Base-by-base conservation (phyloP, 1,284 basidiomycete genomes). In the Cryptococcus sp. region DNA sequence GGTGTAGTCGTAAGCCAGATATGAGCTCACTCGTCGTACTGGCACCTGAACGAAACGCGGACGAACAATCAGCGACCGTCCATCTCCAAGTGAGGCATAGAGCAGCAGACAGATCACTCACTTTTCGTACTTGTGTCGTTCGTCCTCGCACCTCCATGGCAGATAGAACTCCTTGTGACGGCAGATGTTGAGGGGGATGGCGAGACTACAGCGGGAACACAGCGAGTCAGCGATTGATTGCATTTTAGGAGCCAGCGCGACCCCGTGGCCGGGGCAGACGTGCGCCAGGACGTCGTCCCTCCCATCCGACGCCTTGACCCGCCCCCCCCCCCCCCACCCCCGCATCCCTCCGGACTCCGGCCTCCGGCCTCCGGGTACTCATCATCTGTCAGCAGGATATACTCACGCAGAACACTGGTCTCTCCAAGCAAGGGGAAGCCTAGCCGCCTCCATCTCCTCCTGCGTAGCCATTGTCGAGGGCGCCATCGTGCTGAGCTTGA, bases 351-450 rank as follows among this genome's bases (percentile, higher is more conserved):
- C 39, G 9, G 9, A 7, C 37, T 11, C 7, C 33, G 12, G 15
- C 11, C 21, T 16, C 40, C n/a, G 9, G 8, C 13, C 13, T 18
- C 12, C 11, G 23, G 18, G 42, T 11, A 44, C 15, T 12, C 7
- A 33, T 6, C 20, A 13, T 28, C 39, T n/a, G n/a, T 15, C 15
- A 28, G 18, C 28, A 55, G 20, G 28, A 33, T 18, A 46, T 60
- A 84, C 88, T 71, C 75, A 95, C 92, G 91, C 85, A 66, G 91
- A 94, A 78, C 92, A 96, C 65, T 87, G 84, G 78, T 96, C 92
- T 69, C 92, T 82, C 86, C 88, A 96, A 12, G 83, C 87, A 9
- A 95, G 65, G 8, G 92, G 92, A 23, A 94, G 81, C 60, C 81
- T 82, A 59, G 87, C 81, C 7, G 83, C 82, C 76, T 89, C 88